Base-by-base conservation (phyloP, 163 green algal genomes). In the Scenedesmus sp. region DNA sequence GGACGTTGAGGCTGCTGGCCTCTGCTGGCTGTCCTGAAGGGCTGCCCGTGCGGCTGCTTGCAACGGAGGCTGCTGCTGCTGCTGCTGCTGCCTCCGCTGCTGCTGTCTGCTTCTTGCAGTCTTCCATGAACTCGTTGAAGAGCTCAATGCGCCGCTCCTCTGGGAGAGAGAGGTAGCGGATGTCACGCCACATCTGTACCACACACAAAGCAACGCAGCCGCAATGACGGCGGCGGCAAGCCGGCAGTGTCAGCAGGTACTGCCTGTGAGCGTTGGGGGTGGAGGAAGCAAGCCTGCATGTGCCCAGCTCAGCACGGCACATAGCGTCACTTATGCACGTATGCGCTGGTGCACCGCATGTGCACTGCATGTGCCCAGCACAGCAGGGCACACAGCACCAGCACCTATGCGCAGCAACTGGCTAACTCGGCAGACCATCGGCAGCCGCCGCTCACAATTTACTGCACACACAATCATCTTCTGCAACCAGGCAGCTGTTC, bases 151-250 rank as follows among this genome's bases (percentile, higher is more conserved):
- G 89, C 1, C 89, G 72, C 0, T 83, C 81, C 37, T 94, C 92
- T 20, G 92, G 85, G 72, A 94, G 30, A 15, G 92, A 89, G 33
- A 87, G 76, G 81, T 94, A 94, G 18, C 89, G 81, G 10, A 43
- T 68, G 72, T 93, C 89, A 13, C 56, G 83, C 92, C 89, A 93
- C 44, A 94, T 20, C 85, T 90, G 80, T 16, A 30, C 20, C 10
- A 44, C 33, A 81, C 3, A 43, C 35, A 22, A 59, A 18, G 59
- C 56, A 26, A n/a, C 24, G 24, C 44, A 37, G 44, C 76, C 30
- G 40, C 76, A 46, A 43, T n/a, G 35, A 46, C 40, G 40, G 20
- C 37, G 15, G 40, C 76, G 1, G 37, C 22, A 35, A 35, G 22
- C 1, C 59, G 20, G 59, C 59, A 35, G 59, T 24, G 24, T 72